These are phyloP conservation scores for Thelonectria olida DNA, from an alignment of 2,329 filamentous ascomycete species.

Conservation along the genomic window DNA sequence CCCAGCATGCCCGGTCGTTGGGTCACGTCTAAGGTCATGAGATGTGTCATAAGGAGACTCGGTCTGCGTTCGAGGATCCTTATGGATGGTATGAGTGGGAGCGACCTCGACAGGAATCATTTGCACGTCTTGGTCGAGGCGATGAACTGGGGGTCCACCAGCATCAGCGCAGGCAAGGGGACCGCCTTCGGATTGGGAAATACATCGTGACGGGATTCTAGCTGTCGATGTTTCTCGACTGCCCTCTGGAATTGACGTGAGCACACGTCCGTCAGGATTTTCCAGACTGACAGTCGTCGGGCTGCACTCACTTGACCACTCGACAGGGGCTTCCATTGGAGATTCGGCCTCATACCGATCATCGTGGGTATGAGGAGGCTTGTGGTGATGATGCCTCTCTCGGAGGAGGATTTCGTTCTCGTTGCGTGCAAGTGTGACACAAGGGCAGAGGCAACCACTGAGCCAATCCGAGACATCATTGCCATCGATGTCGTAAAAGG, in stretches of 20 bases:
- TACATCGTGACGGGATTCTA: background rate
- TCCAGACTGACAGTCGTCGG: background rate
- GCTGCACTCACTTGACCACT: conserved; percentile 12
- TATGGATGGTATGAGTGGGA: conserved; percentile 19
- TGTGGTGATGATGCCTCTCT: conserved; percentile 29
- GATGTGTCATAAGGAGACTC: conserved; percentile 19
- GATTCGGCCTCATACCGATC: conserved; percentile 32
- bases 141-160: conserved; percentile 17
- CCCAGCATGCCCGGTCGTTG: background rate
- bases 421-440: conserved; percentile 37
- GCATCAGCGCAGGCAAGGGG: conserved; percentile 21
- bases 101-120: background rate
- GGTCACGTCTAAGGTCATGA: conserved; percentile 26
- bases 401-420: conserved; percentile 47
- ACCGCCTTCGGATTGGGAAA: conserved; percentile 14
- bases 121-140: conserved; percentile 21
- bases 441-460: conserved; percentile 42
- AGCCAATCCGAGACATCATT: conserved; percentile 31
- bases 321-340: conserved; percentile 34
- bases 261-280: background rate
- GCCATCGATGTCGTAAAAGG: conserved; percentile 46
- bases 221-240: conserved; percentile 18
- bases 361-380: conserved; percentile 5
- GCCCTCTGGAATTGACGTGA: conserved; percentile 32
- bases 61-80: conserved; percentile 23